Evolutionary conservation across 805 yeast genomes (phyloP).

Genomic region (Nakazawaea anatomiae): DNA sequence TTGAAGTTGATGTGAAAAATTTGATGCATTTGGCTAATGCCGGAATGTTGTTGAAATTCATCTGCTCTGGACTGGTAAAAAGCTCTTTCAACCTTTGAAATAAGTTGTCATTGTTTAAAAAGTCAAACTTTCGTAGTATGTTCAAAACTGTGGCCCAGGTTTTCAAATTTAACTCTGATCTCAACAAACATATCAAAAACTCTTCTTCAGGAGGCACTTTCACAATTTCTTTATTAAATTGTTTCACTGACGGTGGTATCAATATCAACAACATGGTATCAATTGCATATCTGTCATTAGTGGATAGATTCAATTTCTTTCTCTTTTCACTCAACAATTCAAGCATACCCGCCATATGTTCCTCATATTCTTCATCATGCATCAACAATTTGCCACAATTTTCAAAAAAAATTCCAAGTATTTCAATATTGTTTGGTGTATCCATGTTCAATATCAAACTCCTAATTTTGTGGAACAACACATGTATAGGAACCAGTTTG

Average conservation of each 20-base stretch:
- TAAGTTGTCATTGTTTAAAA: conserved; percentile 24
- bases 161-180: conserved; percentile 39
- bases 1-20: conserved; percentile 26
- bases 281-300: conserved; percentile 53
- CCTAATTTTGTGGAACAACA: conserved; percentile 69
- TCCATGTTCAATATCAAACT: conserved; percentile 45
- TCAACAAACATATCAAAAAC: conserved; percentile 45
- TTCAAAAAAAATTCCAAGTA: conserved; percentile 66
- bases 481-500: conserved; percentile 62
- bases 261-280: conserved; percentile 48
- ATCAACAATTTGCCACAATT: conserved; percentile 63
- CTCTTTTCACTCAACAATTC: conserved; percentile 44
- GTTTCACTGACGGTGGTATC: conserved; percentile 46
- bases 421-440: conserved; percentile 58
- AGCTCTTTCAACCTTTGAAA: conserved; percentile 27
- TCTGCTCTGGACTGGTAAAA: conserved; percentile 55
- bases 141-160: conserved; percentile 28
- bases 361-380: conserved; percentile 47
- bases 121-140: conserved; percentile 39
- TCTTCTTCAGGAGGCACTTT: conserved; percentile 35
- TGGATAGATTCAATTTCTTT: conserved; percentile 41
- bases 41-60: conserved; percentile 51
- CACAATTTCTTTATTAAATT: conserved; percentile 18
- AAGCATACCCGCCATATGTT: conserved; percentile 60
- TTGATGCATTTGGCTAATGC: conserved; percentile 43